Percentiles rank a stretch among this genome's conserved stretches.
Conservation (phyloP, 2,329 filamentous ascomycete species). For the Diaporthe vexans region DNA sequence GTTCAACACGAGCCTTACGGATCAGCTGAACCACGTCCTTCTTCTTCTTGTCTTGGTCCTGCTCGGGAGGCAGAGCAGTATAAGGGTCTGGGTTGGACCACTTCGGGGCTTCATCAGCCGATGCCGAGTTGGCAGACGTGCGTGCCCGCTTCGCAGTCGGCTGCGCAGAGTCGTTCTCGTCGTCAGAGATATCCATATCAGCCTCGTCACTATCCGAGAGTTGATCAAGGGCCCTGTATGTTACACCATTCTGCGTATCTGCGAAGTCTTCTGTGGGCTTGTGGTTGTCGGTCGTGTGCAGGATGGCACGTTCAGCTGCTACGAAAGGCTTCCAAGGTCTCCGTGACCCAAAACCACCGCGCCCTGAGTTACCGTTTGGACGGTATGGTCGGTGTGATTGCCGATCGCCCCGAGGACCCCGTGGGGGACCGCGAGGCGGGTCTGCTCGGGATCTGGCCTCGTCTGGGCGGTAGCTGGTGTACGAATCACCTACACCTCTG, state of each 20-base stretch:
- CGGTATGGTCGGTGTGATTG: not conserved
- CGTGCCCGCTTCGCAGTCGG: slow-evolving; percentile 61
- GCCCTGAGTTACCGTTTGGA: slow-evolving; percentile 30
- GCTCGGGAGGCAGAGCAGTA: slow-evolving; percentile 84
- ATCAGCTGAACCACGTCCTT: slow-evolving; percentile 92
- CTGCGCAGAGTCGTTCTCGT: slow-evolving; percentile 54
- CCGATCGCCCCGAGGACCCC: slow-evolving; percentile 15
- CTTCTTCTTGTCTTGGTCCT: slow-evolving; percentile 76
- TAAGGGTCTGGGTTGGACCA: slow-evolving; percentile 99
- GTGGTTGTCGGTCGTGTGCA: slow-evolving; percentile 59
- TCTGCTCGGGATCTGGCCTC: slow-evolving; percentile 38
- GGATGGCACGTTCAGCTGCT: slow-evolving; percentile 64
- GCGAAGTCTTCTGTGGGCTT: slow-evolving; percentile 62
- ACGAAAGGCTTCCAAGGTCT: slow-evolving; percentile 48
- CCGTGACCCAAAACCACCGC: slow-evolving; percentile 24
- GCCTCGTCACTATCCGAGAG: slow-evolving; percentile 75
- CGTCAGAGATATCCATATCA: slow-evolving; percentile 74
- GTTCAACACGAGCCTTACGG: slow-evolving; percentile 84
- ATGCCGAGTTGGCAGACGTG: slow-evolving; percentile 44
- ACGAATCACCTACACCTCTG: slow-evolving; percentile 58
- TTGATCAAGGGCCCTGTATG: slow-evolving; percentile 68
- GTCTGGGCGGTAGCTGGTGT: slow-evolving; percentile 52
- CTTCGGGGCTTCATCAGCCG: slow-evolving; percentile 70
- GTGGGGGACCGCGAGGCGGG: slow-evolving; percentile 36
- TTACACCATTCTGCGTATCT: slow-evolving; percentile 60